These are phyloP conservation scores for Mycena vitilis DNA, from an alignment of 768 basidiomycete genomes.

Conservation along the genomic window DNA sequence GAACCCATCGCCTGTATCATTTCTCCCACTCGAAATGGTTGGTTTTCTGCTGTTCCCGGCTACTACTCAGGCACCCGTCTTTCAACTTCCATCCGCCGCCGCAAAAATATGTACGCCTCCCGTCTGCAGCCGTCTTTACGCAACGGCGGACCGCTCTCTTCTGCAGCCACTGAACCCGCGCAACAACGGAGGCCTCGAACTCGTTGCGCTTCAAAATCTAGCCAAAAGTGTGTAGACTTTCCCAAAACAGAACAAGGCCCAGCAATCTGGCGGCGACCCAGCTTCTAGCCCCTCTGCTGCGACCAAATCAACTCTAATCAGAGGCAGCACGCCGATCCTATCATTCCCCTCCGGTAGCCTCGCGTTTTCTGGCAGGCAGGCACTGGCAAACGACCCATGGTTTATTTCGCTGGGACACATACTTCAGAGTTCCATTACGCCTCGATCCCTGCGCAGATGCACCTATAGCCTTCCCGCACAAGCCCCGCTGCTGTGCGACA, in stretches of 20 bases:
- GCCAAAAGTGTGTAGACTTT: background rate
- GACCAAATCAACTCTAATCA: constrained; percentile 29
- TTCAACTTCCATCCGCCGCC: constrained; percentile 11
- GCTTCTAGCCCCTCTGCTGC: constrained; percentile 4
- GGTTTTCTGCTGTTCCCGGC: constrained; percentile 10
- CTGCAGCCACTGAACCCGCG: background rate
- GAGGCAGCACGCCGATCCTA: constrained; percentile 25
- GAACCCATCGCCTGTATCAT: background rate
- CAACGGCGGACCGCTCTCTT: background rate
- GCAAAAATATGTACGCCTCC: background rate
- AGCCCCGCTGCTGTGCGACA: constrained; percentile 25
- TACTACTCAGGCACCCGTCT: constrained; percentile 30
- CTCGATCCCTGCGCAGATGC: constrained; percentile 10
- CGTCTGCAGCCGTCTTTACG: constrained; percentile 13
- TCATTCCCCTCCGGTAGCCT: constrained; percentile 29
- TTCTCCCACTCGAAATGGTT: constrained; percentile 3
- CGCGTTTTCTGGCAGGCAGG: constrained; percentile 33
- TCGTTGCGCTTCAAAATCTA: too few species aligned
- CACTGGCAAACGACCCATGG: background rate
- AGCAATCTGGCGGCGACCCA: constrained; percentile 26
- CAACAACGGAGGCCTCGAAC: too few species aligned
- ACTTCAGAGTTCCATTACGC: constrained; percentile 22
- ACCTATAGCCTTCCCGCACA: constrained; percentile 28
- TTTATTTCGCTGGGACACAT: constrained; percentile 10
- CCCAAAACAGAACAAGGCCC: constrained; percentile 28